A percentile compares a stretch with the other conserved stretches of the same genome.
These are phyloP conservation scores for Ceratocystis lukuohia DNA, from an alignment of 2,329 filamentous ascomycete genomes.

Conservation along the genomic window DNA sequence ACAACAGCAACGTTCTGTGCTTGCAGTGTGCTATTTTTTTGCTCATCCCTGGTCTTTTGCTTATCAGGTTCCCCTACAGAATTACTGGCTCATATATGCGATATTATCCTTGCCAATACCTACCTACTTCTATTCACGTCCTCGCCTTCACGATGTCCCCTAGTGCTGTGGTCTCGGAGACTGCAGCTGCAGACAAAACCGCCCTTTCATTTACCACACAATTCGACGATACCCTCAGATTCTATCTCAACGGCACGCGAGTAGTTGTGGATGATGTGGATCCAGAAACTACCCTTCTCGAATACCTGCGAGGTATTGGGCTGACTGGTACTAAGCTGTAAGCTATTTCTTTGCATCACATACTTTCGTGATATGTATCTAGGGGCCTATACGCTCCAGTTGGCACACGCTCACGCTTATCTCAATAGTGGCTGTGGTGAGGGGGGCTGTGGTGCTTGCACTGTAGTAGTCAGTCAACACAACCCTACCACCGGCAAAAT, in stretches of 20 bases:
- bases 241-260: constrained; percentile 89
- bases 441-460: constrained; percentile 92
- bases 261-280: constrained; percentile 77
- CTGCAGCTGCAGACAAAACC: constrained; percentile 4
- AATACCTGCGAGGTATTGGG: constrained; percentile 85
- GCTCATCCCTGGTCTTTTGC: background rate
- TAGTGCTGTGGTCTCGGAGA: background rate
- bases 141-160: constrained; percentile 1
- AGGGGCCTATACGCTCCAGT: constrained; percentile 9
- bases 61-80: background rate
- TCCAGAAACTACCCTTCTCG: constrained; percentile 79
- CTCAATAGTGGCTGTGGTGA: constrained; percentile 65
- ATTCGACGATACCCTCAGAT: constrained; percentile 78
- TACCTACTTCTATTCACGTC: background rate
- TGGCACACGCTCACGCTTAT: background rate
- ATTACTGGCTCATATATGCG: background rate
- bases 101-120: background rate
- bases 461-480: constrained; percentile 83
- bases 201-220: constrained; percentile 45
- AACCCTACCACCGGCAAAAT: constrained; percentile 87
- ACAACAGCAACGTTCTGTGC: background rate
- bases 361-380: background rate
- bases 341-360: constrained; percentile 21
- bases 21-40: background rate
- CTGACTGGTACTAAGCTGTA: constrained; percentile 86